Evolutionary conservation across 805 yeast genomes (phyloP).

Genomic region (Starmerella cellae): DNA sequence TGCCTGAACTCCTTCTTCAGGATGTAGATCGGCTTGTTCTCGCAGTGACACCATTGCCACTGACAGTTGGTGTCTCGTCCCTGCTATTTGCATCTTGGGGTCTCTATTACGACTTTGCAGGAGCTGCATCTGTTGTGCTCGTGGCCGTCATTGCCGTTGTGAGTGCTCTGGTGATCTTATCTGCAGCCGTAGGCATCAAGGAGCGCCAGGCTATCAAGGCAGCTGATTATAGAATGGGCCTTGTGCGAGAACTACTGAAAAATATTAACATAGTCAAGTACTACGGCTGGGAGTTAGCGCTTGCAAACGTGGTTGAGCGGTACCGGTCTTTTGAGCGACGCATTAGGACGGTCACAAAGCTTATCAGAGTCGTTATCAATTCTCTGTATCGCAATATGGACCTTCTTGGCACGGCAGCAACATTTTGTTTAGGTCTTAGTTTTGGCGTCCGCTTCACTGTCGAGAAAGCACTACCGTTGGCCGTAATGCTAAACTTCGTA

Average conservation of each 20-base stretch:
- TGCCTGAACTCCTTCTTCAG: conserved; percentile 1
- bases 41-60: neutral
- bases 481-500: neutral
- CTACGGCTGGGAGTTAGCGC: conserved; percentile 83
- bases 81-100: neutral
- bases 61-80: neutral
- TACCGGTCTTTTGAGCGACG: conserved; percentile 2
- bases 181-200: neutral
- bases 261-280: conserved; percentile 69
- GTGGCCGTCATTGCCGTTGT: neutral
- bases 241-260: conserved; percentile 61
- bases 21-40: conserved; percentile 1
- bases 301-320: conserved; percentile 35
- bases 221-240: conserved; percentile 63
- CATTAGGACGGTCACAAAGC: neutral
- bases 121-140: neutral
- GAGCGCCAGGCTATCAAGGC: conserved; percentile 1
- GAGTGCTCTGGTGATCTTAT: neutral
- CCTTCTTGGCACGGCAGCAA: conserved; percentile 29
- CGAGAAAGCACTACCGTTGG: conserved; percentile 3
- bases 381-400: neutral
- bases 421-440: conserved; percentile 1
- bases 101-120: conserved; percentile 4
- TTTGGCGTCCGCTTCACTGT: conserved; percentile 1
- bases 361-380: neutral